phyloP scores from a whole-genome alignment of 202 grass and related monocot species.

The Dendrocalamus latiflorus region DNA sequence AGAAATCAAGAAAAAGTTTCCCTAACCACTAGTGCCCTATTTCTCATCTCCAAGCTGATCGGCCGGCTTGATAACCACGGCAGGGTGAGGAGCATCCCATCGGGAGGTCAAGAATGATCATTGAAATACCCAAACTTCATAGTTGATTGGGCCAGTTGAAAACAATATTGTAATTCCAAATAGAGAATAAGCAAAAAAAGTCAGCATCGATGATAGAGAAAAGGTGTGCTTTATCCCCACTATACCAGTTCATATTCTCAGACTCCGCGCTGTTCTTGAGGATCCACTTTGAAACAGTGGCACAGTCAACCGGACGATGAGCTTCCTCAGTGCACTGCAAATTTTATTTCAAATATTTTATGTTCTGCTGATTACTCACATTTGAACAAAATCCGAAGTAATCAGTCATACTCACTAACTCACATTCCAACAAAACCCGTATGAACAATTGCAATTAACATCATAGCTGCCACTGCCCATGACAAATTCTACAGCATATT shows the following conservation, averaged over 20 bases:
- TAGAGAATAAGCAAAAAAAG: not conserved
- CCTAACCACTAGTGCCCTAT: not conserved
- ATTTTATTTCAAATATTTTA: slow-evolving; percentile 21
- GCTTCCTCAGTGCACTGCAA: slow-evolving; percentile 93
- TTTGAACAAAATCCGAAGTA: not conserved
- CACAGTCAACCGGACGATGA: slow-evolving; percentile 93
- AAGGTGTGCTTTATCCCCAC: not conserved
- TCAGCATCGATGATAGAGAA: not conserved
- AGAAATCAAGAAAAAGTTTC: not conserved
- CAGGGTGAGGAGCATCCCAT: not conserved
- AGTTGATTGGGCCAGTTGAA: not conserved
- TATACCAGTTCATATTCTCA: slow-evolving; percentile 99
- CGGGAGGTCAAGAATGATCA: not conserved
- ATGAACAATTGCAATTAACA: slow-evolving; percentile 91
- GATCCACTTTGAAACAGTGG: too few species aligned
- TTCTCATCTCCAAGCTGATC: not conserved
- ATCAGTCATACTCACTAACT: slow-evolving; percentile 29
- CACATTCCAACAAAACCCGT: slow-evolving; percentile 98
- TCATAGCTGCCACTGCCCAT: slow-evolving; percentile 94
- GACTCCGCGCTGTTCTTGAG: slow-evolving; percentile 96
- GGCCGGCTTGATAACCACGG: not conserved
- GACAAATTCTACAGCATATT: slow-evolving; percentile 91
- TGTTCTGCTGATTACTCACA: slow-evolving; percentile 40
- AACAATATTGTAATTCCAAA: not conserved
- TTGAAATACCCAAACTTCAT: not conserved